Evolutionary conservation across 148 eudicot species (phyloP).

Genomic region (Rhododendron kiyosumense): DNA sequence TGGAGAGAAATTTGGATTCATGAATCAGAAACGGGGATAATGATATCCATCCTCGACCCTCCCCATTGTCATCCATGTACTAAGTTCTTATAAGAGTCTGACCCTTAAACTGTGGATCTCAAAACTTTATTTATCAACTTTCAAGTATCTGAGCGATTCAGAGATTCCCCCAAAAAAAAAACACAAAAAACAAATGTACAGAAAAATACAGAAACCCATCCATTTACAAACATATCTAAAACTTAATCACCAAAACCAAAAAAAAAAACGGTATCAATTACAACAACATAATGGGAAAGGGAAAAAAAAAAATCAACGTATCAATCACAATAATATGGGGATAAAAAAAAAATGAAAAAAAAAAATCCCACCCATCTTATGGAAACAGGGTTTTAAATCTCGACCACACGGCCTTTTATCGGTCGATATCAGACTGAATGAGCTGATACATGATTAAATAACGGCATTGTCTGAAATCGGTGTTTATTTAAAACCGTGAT

Average conservation of each 20-base stretch:
- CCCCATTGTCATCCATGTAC: too few relatives aligned
- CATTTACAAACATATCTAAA: constrained; percentile 9
- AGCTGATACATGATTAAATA: neutral
- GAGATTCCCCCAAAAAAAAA: neutral
- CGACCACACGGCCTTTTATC: neutral
- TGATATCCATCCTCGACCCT: too few relatives aligned
- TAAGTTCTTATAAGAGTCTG: too few relatives aligned
- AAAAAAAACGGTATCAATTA: neutral
- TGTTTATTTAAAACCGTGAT: too few relatives aligned
- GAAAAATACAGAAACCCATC: neutral
- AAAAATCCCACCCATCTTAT: neutral
- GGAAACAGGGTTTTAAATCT: neutral
- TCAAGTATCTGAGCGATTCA: neutral
- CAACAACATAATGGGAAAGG: neutral
- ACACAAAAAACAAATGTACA: too few relatives aligned
- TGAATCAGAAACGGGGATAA: too few relatives aligned
- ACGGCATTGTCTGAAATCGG: neutral
- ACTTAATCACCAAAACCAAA: neutral
- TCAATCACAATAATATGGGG: neutral
- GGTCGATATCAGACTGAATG: neutral
- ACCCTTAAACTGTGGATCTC: constrained; percentile 2
- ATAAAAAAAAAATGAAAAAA: neutral
- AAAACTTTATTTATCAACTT: neutral
- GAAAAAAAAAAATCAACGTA: neutral
- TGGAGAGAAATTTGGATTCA: too few relatives aligned